Base-by-base conservation (phyloP, 2,329 filamentous ascomycete species). In the Exophiala spinifera region DNA sequence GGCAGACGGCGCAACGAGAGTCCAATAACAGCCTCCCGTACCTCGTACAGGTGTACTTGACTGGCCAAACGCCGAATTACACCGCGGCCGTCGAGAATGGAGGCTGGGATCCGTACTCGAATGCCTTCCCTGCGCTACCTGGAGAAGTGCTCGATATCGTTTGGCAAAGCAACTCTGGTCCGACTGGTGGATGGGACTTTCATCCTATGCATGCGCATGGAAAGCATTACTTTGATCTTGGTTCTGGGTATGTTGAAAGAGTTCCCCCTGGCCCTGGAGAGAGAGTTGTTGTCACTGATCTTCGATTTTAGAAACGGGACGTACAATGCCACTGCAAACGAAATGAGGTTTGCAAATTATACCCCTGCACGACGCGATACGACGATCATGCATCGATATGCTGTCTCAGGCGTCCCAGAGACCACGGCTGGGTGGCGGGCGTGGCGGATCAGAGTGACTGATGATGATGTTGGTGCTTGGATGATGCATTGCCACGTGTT, bases 341-440 rank as follows among this genome's bases (percentile, higher is more conserved):
- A 78, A 50, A 59, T 59, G 43, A 71, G 64, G 49, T 51, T 65
- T 62, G 1, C 28, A 61, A 63, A 64, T 1, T 72, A 72, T 40
- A 69, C 63, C 4, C 76, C 76, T 1, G 69, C 75, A 3, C 59
- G 63, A 25, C 66, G 78, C 4, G 76, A 78, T 49, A 78, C 75
- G 0, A 83, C 80, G 1, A 76, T 82, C 59, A 69, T 86, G 3
- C 82, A 83, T 59, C 68, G 78, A 1, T 86, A 85, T 59, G 68
- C 66, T 0, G 57, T 67, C 1, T 72, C 71, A 20, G 76, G 73
- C 0, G 59, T 59, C 1, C 65, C 74, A 0, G 68, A 74, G 3
- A 65, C 70, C 4, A 73, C 72, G 1, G 71, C 74, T 0, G 81
- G 83, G 0, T 87, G 83, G 83, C 71, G 83, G 17, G 82, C 75